Conservation (phyloP, 495 filamentous ascomycete genomes). For the Penicillium verhagenii region DNA sequence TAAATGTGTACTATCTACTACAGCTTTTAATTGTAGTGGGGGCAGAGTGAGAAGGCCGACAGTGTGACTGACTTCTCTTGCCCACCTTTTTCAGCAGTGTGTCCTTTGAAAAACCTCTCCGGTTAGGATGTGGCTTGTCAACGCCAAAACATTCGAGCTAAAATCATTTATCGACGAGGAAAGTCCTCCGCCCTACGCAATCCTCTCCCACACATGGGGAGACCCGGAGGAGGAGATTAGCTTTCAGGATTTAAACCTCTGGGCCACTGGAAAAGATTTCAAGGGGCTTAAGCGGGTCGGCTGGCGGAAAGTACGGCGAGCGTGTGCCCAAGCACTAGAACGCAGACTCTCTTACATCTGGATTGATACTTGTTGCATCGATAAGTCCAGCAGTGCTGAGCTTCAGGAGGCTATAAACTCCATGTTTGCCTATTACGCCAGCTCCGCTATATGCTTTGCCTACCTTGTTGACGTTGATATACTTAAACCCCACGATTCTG, state of each 20-base stretch:
- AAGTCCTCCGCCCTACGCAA: background rate
- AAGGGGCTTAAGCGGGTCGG: background rate
- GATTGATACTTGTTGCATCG: background rate
- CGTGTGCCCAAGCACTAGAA: background rate
- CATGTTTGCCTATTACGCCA: background rate
- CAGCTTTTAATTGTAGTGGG: no score
- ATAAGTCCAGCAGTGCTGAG: background rate
- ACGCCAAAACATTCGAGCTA: conserved; percentile 2
- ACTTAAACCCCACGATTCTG: no score
- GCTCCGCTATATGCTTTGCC: background rate
- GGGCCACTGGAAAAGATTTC: background rate
- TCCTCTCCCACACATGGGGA: background rate
- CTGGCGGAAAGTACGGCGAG: background rate
- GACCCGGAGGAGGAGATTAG: background rate
- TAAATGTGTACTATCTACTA: no score
- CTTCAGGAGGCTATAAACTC: background rate
- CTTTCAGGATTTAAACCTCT: background rate
- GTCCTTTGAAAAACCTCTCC: no score
- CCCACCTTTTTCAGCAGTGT: no score
- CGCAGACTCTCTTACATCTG: background rate
- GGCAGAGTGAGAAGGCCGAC: no score
- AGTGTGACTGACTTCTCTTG: no score
- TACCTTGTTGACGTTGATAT: background rate
- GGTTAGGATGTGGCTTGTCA: conserved; percentile 18
- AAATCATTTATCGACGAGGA: background rate